phyloP scores from a whole-genome alignment of 1,284 basidiomycete species.

The Rhodotorula sp. region DNA sequence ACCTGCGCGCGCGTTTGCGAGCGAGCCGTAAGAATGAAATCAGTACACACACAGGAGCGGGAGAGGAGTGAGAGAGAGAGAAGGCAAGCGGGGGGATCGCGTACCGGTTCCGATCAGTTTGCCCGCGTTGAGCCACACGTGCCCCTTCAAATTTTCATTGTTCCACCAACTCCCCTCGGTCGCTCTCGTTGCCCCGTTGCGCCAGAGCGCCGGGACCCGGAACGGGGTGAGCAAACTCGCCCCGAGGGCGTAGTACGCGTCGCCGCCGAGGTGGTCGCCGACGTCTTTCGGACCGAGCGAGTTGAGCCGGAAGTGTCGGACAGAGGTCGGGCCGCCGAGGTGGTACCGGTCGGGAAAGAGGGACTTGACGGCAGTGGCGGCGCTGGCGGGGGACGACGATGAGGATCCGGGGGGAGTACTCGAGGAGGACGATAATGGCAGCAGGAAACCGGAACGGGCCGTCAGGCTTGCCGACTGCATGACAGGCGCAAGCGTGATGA shows the following conservation, averaged over 20 bases:
- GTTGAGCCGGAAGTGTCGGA: slow-evolving; percentile 81
- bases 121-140: slow-evolving; percentile 82
- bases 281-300: slow-evolving; percentile 80
- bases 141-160: slow-evolving; percentile 61
- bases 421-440: slow-evolving; percentile 47
- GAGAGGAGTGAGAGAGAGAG: neutral
- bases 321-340: slow-evolving; percentile 85
- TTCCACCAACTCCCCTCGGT: slow-evolving; percentile 57
- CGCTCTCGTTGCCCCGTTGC: slow-evolving; percentile 47
- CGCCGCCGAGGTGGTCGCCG: slow-evolving; percentile 79
- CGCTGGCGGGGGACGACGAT: neutral
- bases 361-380: slow-evolving; percentile 50
- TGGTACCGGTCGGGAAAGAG: slow-evolving; percentile 84
- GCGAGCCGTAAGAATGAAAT: too few species aligned
- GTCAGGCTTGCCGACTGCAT: slow-evolving; percentile 8
- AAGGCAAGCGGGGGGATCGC: slow-evolving; percentile 42
- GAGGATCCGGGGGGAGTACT: too few species aligned
- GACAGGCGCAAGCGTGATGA: too few species aligned
- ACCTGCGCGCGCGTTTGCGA: slow-evolving; percentile 31
- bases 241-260: slow-evolving; percentile 81
- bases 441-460: slow-evolving; percentile 61
- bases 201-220: slow-evolving; percentile 51
- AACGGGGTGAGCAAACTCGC: slow-evolving; percentile 75
- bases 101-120: slow-evolving; percentile 66
- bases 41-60: neutral